phyloP scores from a whole-genome alignment of 192 early-diverging fungal genomes.

The Chytriomyces sp. region DNA sequence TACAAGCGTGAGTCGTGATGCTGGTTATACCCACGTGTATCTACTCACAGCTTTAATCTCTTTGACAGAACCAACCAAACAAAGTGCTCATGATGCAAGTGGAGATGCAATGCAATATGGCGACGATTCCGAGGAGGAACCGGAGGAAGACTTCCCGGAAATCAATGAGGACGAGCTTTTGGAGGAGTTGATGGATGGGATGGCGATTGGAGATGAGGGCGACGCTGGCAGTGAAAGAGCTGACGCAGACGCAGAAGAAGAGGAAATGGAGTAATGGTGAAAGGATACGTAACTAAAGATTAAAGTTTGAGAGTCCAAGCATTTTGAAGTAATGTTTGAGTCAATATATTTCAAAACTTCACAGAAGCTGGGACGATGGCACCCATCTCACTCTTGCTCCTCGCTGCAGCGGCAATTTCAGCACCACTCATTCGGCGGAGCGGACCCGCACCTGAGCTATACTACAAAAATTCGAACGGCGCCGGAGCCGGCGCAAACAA shows the following conservation, averaged over 20 bases:
- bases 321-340: too few species aligned
- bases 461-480: too few species aligned
- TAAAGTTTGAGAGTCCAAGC: too few species aligned
- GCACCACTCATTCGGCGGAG: too few species aligned
- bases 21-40: neutral
- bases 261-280: neutral
- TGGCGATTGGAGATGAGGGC: slow-evolving; percentile 65
- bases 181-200: slow-evolving; percentile 76
- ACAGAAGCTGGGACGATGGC: too few species aligned
- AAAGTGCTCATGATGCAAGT: slow-evolving; percentile 26
- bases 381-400: too few species aligned
- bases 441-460: too few species aligned
- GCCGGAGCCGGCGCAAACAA: too few species aligned
- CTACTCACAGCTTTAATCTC: neutral
- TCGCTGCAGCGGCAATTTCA: too few species aligned
- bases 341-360: too few species aligned
- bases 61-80: slow-evolving; percentile 5
- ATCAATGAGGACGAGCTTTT: slow-evolving; percentile 90
- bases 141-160: slow-evolving; percentile 91
- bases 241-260: neutral
- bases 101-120: slow-evolving; percentile 49
- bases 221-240: neutral
- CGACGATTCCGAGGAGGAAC: slow-evolving; percentile 72
- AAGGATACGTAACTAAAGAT: too few species aligned
- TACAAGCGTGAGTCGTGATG: slow-evolving; percentile 71